These are phyloP conservation scores for Sordaria brevicollis DNA, from an alignment of 495 filamentous ascomycete species.

Conservation along the genomic window DNA sequence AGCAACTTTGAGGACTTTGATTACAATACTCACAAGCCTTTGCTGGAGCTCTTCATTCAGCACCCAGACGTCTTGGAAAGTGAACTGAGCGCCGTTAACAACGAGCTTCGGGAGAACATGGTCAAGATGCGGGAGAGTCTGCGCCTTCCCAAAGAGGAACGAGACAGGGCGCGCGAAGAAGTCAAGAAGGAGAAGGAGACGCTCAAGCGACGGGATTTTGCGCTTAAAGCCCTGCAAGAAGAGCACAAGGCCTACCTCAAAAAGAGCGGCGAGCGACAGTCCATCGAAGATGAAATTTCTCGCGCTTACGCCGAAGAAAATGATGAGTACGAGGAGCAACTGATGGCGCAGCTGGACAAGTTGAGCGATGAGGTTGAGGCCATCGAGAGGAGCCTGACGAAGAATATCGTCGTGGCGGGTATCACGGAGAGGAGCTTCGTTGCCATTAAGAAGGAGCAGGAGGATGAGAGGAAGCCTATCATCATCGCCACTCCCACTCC, in stretches of 20 bases:
- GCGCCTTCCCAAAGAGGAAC: constrained; percentile 17
- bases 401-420: constrained; percentile 22
- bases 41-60: constrained; percentile 23
- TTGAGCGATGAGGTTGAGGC: constrained; percentile 20
- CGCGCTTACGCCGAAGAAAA: constrained; percentile 27
- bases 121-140: constrained; percentile 1
- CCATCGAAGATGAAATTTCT: constrained; percentile 23
- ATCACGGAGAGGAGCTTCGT: constrained; percentile 19
- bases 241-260: constrained; percentile 21
- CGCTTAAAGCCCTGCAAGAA: constrained; percentile 17
- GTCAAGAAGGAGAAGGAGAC: constrained; percentile 18
- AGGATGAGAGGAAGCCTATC: constrained; percentile 10
- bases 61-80: constrained; percentile 22
- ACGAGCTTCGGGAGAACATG: constrained; percentile 20
- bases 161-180: constrained; percentile 23
- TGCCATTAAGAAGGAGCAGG: constrained; percentile 18
- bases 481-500: constrained; percentile 4
- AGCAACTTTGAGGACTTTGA: background rate
- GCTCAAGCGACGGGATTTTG: background rate
- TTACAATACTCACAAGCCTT: constrained; percentile 14
- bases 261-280: constrained; percentile 20
- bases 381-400: constrained; percentile 17
- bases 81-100: constrained; percentile 15
- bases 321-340: constrained; percentile 30
- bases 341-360: constrained; percentile 18